Evolutionary conservation across 805 yeast genomes (phyloP), one percentile per base, ranked within the genome.

Genomic region (Brettanomyces naardenensis): DNA sequence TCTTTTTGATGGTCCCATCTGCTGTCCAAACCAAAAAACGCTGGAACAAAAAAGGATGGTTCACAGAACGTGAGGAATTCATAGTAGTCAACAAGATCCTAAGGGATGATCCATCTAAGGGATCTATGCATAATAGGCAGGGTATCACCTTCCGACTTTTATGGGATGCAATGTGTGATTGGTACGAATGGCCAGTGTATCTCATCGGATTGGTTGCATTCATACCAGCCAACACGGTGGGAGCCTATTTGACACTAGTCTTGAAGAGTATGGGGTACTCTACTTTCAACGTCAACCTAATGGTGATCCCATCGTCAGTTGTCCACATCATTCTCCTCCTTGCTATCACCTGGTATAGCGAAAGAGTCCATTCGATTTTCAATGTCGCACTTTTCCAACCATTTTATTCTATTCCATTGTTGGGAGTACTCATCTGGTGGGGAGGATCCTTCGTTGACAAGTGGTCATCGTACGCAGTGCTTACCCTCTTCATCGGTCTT

Each of bases 111-210:
- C 84, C 84, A 18, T 48, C 68, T 9, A 71, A 71, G 61, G 81
- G 82, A 19, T 80, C 74, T 44, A 75, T 76, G 82, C 65, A 76
- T 50, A 77, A 78, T 50, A 63, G 80, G 50, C 71, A 72, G 46
- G n/a, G n/a, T n/a, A n/a, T n/a, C n/a, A n/a, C n/a, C n/a, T n/a
- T n/a, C n/a, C n/a, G n/a, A n/a, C n/a, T n/a, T n/a, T n/a, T n/a
- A n/a, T n/a, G n/a, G n/a, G n/a, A n/a, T n/a, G n/a, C n/a, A n/a
- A n/a, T n/a, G n/a, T n/a, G n/a, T n/a, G n/a, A n/a, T n/a, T n/a
- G n/a, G n/a, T n/a, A n/a, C n/a, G n/a, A 73, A 39, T 62, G 75
- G 68, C 80, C 80, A 11, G 47, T 73, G 25, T 71, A 69, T 42
- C 42, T 64, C 5, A 43, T 37, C 10, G 69, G 80, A 7, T 28